phyloP scores from a whole-genome alignment of 352 stramenopile genomes.

The Phytopythium vexans region DNA sequence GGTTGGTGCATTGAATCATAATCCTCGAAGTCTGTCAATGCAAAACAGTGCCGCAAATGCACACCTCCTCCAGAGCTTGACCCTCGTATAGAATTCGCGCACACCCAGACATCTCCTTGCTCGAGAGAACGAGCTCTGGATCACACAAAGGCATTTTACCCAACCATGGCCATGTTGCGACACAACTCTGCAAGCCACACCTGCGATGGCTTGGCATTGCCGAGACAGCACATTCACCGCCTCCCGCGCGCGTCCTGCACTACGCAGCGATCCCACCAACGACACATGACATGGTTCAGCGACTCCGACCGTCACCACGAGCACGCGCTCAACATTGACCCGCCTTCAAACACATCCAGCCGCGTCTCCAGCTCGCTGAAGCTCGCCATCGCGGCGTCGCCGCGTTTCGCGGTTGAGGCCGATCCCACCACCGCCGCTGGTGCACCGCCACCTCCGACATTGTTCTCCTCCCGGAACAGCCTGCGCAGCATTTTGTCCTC shows the following conservation, averaged over 20 bases:
- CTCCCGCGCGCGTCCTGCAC: conserved; percentile 30
- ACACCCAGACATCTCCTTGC: background rate
- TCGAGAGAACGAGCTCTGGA: background rate
- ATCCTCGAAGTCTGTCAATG: no score
- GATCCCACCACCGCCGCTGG: background rate
- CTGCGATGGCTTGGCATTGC: conserved; percentile 53
- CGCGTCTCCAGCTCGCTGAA: conserved; percentile 25
- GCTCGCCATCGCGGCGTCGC: conserved; percentile 2
- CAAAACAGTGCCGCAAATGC: no score
- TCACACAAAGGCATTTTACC: no score
- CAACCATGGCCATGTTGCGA: conserved; percentile 7
- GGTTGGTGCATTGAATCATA: no score
- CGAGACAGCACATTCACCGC: conserved; percentile 43
- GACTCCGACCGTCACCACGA: background rate
- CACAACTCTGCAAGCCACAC: conserved; percentile 32
- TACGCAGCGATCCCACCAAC: no score
- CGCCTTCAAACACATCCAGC: conserved; percentile 44
- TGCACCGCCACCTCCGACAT: conserved; percentile 5
- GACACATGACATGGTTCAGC: no score
- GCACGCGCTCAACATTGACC: background rate
- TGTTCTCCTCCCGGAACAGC: conserved; percentile 35
- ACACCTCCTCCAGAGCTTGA: background rate
- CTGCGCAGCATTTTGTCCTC: conserved; percentile 46
- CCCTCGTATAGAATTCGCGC: background rate
- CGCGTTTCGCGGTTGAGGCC: conserved; percentile 3